Evolutionary conservation across 2,329 filamentous ascomycete genomes (phyloP), one percentile per base, ranked within the genome.

Genomic region (Pyrenophora tritici-repentis): DNA sequence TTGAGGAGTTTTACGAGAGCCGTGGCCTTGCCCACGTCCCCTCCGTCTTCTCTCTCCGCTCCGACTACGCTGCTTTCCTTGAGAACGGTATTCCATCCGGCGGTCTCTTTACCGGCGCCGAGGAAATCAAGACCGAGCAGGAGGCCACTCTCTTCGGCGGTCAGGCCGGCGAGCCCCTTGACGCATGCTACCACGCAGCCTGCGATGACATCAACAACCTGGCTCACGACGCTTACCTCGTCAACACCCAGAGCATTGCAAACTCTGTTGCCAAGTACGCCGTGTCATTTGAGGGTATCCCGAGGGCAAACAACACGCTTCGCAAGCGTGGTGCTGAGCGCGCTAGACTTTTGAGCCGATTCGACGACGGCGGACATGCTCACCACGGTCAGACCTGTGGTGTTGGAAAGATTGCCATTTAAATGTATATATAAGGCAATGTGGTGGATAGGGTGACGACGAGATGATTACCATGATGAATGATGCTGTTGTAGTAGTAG

Each of bases 61-160:
- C 69, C 18, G 74, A 76, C 55, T 76, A 76, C 56, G 73, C 72
- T 29, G 71, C 72, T 6, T 75, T 76, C 67, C 67, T 76, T 33
- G 65, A 71, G 43, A 73, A 70, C 48, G 73, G 73, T 26, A 73
- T 75, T 29, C 68, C 74, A 2, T 69, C 70, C 0, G 73, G 73
- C 16, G 73, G 74, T 20, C 65, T 74, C 10, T 74, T 74, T 56
- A 76, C 74, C 2, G 75, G 75, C 12, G 73, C 73, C 13, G 74
- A 76, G 36, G 67, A 65, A 10, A 59, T 73, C 56, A 76, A 76
- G 62, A 76, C 73, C 1, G 63, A 55, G 14, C 70, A 72, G 46
- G 70, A 75, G 44, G 69, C 66, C 4, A 55, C 48, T 33, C 55
- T 73, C 4, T 75, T 74, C 40, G 73, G 73, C 16, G 73, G 73